These are phyloP conservation scores for Sambucus nigra DNA, from an alignment of 129 eudicot genomes.

Conservation along the genomic window DNA sequence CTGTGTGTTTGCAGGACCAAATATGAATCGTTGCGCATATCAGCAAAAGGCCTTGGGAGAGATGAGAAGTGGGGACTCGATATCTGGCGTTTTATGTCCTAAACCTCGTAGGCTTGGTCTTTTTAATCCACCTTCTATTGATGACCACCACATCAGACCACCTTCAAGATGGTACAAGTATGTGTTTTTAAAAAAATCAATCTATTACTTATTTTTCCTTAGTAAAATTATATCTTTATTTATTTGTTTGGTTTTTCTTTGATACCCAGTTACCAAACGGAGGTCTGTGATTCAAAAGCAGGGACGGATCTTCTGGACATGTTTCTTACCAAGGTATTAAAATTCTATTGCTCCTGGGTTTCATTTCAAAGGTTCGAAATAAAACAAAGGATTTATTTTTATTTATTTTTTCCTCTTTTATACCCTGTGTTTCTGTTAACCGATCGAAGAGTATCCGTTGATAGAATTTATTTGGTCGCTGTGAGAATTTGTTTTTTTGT, in stretches of 20 bases:
- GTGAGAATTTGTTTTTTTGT: background rate
- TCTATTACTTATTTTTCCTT: background rate
- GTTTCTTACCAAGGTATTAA: constrained; percentile 40
- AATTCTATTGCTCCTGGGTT: background rate
- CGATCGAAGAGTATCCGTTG: too few relatives aligned
- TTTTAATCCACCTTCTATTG: constrained; percentile 17
- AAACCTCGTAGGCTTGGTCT: constrained; percentile 37
- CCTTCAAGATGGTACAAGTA: constrained; percentile 17
- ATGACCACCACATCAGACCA: constrained; percentile 15
- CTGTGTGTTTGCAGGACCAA: background rate
- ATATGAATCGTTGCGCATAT: constrained; percentile 31
- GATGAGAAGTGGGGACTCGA: background rate
- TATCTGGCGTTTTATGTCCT: constrained; percentile 39
- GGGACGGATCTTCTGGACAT: constrained; percentile 53
- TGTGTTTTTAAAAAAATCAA: background rate
- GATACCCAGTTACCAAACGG: constrained; percentile 20
- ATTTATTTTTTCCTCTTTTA: background rate
- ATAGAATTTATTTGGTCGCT: background rate
- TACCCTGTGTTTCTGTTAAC: background rate
- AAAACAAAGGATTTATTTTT: too few relatives aligned
- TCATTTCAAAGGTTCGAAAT: too few relatives aligned
- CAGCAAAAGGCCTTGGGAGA: constrained; percentile 25
- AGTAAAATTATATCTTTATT: background rate
- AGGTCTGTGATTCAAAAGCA: constrained; percentile 30
- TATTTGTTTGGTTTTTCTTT: background rate